Conservation (phyloP, 2,329 filamentous ascomycete species). For the Botryotinia calthae region DNA sequence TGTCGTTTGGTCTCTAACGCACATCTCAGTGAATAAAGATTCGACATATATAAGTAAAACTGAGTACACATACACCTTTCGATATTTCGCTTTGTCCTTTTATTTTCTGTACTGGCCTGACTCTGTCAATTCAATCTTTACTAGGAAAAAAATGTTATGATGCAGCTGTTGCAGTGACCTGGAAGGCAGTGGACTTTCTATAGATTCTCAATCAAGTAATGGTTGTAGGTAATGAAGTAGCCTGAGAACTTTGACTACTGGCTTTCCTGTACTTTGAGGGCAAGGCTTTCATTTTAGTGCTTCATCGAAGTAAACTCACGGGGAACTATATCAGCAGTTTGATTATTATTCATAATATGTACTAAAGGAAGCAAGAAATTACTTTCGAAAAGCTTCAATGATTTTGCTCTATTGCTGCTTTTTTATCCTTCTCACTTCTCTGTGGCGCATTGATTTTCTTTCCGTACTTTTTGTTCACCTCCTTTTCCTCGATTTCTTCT, state of each 20-base stretch:
- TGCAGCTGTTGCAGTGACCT: not conserved
- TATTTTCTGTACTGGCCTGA: not conserved
- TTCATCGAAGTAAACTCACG: not conserved
- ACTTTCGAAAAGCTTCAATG: not conserved
- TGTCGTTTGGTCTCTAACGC: not conserved
- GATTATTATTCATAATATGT: not conserved
- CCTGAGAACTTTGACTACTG: not conserved
- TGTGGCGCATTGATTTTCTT: not conserved
- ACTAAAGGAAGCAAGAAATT: not conserved
- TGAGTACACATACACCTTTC: not conserved
- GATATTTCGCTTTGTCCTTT: not conserved
- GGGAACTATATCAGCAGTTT: not conserved
- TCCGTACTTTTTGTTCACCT: not conserved
- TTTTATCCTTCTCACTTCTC: not conserved
- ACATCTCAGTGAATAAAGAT: not conserved
- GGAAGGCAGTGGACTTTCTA: not conserved
- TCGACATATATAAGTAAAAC: not conserved
- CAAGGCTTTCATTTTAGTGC: not conserved
- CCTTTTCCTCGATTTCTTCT: not conserved
- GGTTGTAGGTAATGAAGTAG: too few relatives aligned
- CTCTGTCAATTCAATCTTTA: not conserved
- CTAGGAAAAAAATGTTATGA: not conserved
- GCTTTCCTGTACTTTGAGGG: not conserved
- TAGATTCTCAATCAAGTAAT: not conserved
- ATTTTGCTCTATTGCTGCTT: not conserved